Evolutionary conservation across 768 basidiomycete species (phyloP).

Genomic region (Xerocomellus chrysenteron): DNA sequence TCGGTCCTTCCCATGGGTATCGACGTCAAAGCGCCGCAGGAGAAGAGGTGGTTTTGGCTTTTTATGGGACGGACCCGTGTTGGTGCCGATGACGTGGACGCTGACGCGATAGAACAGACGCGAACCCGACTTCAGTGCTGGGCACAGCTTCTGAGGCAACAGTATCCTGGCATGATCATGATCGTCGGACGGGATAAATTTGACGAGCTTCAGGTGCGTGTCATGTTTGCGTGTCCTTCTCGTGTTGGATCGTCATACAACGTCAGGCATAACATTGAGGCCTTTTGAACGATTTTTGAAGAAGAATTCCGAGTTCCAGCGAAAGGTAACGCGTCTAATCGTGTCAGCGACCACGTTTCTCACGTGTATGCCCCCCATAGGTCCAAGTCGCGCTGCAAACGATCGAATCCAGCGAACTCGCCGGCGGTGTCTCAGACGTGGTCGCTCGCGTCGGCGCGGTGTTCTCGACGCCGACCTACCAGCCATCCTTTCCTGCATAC

Average conservation of each 20-base stretch:
- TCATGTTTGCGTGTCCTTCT: no score
- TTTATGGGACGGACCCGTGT: neutral
- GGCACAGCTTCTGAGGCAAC: no score
- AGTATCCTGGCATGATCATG: conserved; percentile 83
- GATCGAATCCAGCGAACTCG: no score
- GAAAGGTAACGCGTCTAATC: conserved; percentile 46
- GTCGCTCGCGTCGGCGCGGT: no score
- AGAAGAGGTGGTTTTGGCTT: conserved; percentile 50
- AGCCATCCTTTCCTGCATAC: no score
- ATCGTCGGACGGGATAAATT: conserved; percentile 84
- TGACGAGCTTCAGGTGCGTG: conserved; percentile 69
- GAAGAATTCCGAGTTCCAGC: conserved; percentile 74
- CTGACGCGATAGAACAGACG: conserved; percentile 1
- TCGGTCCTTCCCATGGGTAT: no score
- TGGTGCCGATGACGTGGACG: neutral
- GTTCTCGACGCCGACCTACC: no score
- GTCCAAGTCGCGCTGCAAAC: conserved; percentile 38
- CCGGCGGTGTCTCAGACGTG: no score
- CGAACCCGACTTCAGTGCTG: no score
- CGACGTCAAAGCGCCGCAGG: no score
- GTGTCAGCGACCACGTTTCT: neutral
- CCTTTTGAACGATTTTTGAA: conserved; percentile 30
- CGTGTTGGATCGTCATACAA: conserved; percentile 38
- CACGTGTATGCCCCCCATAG: conserved; percentile 27
- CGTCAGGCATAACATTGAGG: conserved; percentile 49